Base-by-base conservation (phyloP, 495 filamentous ascomycete species). In the Penicillium coffeae region DNA sequence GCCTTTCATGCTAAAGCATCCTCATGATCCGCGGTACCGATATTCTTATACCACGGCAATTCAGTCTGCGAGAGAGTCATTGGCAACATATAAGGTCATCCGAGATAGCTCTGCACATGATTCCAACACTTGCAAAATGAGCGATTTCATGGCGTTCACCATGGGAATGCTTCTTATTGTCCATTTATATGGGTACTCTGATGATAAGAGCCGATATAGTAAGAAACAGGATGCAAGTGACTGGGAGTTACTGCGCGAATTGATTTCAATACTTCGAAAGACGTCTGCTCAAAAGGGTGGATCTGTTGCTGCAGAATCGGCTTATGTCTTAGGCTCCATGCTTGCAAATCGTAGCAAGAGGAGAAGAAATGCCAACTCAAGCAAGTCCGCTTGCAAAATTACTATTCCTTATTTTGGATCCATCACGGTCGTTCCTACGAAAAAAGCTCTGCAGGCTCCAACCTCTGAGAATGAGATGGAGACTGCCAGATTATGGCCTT, bases 121-220 rank as follows among this genome's bases (percentile, higher is more conserved):
- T 21, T 63, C 70, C 13, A 73, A 70, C 47, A 48, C 74, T 22
- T 80, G 79, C 64, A 78, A 81, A 39, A 54, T 78, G 14, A 60
- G 75, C 18, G 79, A 82, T 50, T 82, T 81, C 46, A 63, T 78
- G 50, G 76, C 66, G 9, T 81, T 82, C 56, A 79, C 69, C 0
- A 65, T 71, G 10, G 67, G 76, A 3, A 69, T 80, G 49, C 55
- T 79, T 8, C 51, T 82, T 16, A 53, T 77, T 14, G 63, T 81
- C 12, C 68, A 77, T 25, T 54, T 78, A 8, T 51, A 77, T 32
- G 71, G 71, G 14, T 68, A 69, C 41, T 71, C 54, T 14, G 65
- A 64, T 20, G 56, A 60, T 8, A 47, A 38, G 3, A 49, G 58
- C 14, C 51, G 47, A 33, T 48, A 58, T 33, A 54, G 41, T 40